Conservation (phyloP, 2,329 filamentous ascomycete species). For the Penicillium sp. region DNA sequence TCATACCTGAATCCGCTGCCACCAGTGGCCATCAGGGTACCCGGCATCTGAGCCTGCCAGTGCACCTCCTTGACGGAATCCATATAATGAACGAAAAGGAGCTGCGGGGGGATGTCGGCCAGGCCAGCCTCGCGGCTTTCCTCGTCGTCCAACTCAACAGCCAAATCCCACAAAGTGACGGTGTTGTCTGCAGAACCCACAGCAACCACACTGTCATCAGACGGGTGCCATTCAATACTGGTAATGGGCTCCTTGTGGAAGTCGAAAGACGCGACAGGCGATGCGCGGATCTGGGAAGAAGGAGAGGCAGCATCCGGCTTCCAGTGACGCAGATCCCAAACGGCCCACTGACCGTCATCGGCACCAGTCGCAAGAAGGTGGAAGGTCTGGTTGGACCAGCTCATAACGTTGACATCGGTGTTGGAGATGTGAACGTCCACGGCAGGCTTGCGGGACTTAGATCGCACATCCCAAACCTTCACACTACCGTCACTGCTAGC, state of each 20-base stretch:
- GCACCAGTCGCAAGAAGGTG: constrained; percentile 90
- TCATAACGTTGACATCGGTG: constrained; percentile 93
- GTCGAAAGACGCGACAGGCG: constrained; percentile 86
- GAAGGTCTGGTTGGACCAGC: constrained; percentile 84
- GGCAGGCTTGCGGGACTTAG: constrained; percentile 84
- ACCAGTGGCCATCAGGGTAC: constrained; percentile 84
- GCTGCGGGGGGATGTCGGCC: constrained; percentile 86
- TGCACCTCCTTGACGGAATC: constrained; percentile 93
- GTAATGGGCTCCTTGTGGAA: constrained; percentile 98
- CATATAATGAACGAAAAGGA: constrained; percentile 96
- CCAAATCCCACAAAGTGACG: constrained; percentile 92
- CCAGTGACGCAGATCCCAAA: constrained; percentile 97
- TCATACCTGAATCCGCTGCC: constrained; percentile 71
- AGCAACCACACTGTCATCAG: constrained; percentile 91
- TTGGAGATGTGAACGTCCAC: constrained; percentile 81
- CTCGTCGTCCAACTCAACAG: constrained; percentile 94
- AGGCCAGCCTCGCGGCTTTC: constrained; percentile 87
- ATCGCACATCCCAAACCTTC: constrained; percentile 92
- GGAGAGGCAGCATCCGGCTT: constrained; percentile 63
- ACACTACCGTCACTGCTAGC: constrained; percentile 92
- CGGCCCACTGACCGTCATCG: constrained; percentile 90
- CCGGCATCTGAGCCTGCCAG: constrained; percentile 96
- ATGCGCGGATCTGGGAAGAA: constrained; percentile 56
- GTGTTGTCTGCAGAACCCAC: constrained; percentile 93
- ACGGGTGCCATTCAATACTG: constrained; percentile 94